Evolutionary conservation across 163 green algal species (phyloP).

Genomic region (Picocystis sp.): DNA sequence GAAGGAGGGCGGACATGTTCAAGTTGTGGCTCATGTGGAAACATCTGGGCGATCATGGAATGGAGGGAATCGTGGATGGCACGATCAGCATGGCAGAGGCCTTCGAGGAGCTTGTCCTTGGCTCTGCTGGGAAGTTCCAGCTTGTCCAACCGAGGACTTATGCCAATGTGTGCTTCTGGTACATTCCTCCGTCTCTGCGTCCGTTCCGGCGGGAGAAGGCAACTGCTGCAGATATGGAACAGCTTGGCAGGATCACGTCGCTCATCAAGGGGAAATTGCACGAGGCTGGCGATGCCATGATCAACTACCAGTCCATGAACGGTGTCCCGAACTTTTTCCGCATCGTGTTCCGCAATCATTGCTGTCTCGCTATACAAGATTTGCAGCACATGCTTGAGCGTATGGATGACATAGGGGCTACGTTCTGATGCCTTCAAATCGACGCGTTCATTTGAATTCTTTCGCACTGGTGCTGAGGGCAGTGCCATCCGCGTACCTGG

Average conservation of each 20-base stretch:
- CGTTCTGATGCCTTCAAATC: too few species aligned
- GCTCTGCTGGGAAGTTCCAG: slow-evolving; percentile 13
- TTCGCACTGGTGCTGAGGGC: background rate
- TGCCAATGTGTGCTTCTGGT: slow-evolving; percentile 41
- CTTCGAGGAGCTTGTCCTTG: slow-evolving; percentile 8
- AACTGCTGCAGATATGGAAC: slow-evolving; percentile 25
- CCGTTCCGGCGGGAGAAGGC: slow-evolving; percentile 7
- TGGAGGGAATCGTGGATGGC: slow-evolving; percentile 13
- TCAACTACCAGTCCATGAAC: slow-evolving; percentile 31
- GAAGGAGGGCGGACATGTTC: slow-evolving; percentile 27
- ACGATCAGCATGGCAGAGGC: slow-evolving; percentile 13
- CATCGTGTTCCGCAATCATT: slow-evolving; percentile 26
- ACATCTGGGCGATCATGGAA: slow-evolving; percentile 21
- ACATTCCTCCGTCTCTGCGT: slow-evolving; percentile 21
- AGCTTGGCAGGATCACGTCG: slow-evolving; percentile 18
- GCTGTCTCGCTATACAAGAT: slow-evolving; percentile 11
- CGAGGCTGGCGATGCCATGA: slow-evolving; percentile 24
- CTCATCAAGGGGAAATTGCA: slow-evolving; percentile 33
- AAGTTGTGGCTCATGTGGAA: slow-evolving; percentile 38
- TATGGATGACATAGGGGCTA: slow-evolving; percentile 21
- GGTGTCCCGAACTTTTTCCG: slow-evolving; percentile 32
- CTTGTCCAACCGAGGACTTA: slow-evolving; percentile 17
- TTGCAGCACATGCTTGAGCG: slow-evolving; percentile 22
- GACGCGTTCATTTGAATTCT: too few species aligned
- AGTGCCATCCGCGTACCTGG: slow-evolving; percentile 22